Conservation (phyloP, 2,329 filamentous ascomycete genomes). For the Phialophora tarda region DNA sequence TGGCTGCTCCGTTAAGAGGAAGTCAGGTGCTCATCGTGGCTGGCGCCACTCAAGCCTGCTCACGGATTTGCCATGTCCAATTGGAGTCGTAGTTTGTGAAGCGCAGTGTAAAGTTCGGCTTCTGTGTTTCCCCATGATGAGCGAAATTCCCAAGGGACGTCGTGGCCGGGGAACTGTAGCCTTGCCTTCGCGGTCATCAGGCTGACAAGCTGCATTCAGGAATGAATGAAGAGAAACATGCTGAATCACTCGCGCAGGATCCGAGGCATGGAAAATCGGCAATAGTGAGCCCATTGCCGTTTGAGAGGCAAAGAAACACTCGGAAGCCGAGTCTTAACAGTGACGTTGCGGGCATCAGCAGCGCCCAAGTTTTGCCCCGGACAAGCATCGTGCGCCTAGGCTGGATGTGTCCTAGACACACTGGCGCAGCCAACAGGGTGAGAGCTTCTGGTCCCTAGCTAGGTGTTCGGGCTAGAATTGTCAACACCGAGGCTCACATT, state of each 20-base stretch:
- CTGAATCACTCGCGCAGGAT: not conserved
- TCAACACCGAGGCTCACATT: slow-evolving; percentile 31
- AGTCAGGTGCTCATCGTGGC: not conserved
- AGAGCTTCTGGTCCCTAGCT: not conserved
- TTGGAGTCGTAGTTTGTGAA: not conserved
- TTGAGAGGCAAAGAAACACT: slow-evolving; percentile 4
- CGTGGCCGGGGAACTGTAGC: not conserved
- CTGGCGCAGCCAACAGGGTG: not conserved
- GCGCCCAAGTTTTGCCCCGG: not conserved
- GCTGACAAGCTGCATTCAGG: slow-evolving; percentile 1
- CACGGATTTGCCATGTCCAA: not conserved
- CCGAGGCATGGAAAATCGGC: slow-evolving; percentile 2
- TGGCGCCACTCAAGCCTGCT: not conserved
- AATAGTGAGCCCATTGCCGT: not conserved
- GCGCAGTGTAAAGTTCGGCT: not conserved
- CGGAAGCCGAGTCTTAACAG: not conserved
- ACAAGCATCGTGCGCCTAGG: not conserved
- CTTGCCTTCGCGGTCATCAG: not conserved
- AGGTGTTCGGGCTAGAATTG: not conserved
- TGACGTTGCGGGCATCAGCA: not conserved
- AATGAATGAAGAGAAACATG: not conserved
- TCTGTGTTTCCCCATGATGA: not conserved
- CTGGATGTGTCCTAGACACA: not conserved
- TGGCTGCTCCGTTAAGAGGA: not conserved
- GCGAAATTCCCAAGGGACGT: not conserved